Conservation (phyloP, 1,284 basidiomycete species). For the Puccinia hordei region DNA sequence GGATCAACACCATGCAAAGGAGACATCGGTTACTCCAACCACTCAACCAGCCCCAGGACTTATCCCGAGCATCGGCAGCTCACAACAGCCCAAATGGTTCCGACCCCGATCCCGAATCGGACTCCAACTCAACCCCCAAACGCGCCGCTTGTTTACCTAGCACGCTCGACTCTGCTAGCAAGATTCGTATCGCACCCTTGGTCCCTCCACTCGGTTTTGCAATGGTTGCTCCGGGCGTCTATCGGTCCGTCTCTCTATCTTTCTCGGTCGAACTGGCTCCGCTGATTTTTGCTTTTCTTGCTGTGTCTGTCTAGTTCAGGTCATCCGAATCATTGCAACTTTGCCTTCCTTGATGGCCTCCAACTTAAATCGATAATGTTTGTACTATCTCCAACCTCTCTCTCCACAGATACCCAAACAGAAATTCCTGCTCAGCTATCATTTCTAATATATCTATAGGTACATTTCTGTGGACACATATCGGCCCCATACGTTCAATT, state of each 20-base stretch:
- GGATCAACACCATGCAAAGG: slow-evolving; percentile 25
- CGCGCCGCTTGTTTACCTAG: neutral
- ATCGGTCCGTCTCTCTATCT: slow-evolving; percentile 18
- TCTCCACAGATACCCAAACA: neutral
- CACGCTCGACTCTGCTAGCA: neutral
- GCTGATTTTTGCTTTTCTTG: neutral
- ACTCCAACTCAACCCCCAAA: neutral
- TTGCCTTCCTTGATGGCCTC: slow-evolving; percentile 38
- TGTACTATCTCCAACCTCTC: neutral
- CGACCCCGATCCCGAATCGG: neutral
- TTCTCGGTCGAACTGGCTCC: neutral
- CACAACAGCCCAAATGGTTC: neutral
- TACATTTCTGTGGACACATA: slow-evolving; percentile 39
- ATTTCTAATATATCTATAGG: neutral
- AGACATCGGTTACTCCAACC: neutral
- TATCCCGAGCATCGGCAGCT: neutral
- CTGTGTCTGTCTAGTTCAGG: slow-evolving; percentile 25
- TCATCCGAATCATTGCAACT: slow-evolving; percentile 48
- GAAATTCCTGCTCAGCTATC: neutral
- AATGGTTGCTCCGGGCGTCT: slow-evolving; percentile 43
- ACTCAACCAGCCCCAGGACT: neutral
- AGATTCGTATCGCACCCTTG: slow-evolving; percentile 14
- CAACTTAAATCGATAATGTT: slow-evolving; percentile 45
- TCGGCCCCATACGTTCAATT: slow-evolving; percentile 47
- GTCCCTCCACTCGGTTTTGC: slow-evolving; percentile 45